These are phyloP conservation scores for Acanthamoeba lenticulata DNA, from an alignment of 208 protist species.

Conservation along the genomic window DNA sequence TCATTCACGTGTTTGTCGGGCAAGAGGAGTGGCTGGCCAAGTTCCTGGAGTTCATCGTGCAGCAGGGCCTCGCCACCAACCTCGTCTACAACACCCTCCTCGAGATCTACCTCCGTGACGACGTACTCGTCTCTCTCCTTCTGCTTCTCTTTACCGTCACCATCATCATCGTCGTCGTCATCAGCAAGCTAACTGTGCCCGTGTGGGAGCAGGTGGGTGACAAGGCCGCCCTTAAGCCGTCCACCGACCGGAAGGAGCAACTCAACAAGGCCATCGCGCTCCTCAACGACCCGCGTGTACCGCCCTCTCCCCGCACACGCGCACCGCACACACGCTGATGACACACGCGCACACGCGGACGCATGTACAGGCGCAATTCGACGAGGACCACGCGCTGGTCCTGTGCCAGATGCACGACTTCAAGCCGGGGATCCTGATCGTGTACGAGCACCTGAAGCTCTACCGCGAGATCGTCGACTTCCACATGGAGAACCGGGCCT, in stretches of 20 bases:
- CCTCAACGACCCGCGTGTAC: slow-evolving; percentile 47
- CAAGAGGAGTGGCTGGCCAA: slow-evolving; percentile 90
- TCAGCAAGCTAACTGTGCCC: too few species aligned
- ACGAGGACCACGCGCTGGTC: slow-evolving; percentile 92
- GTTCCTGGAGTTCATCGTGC: slow-evolving; percentile 92
- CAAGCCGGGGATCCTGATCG: slow-evolving; percentile 90
- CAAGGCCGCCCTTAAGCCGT: background rate
- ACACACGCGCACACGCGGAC: too few species aligned
- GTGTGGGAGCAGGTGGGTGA: background rate
- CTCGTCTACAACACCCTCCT: slow-evolving; percentile 95
- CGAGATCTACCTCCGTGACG: slow-evolving; percentile 93
- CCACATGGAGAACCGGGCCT: slow-evolving; percentile 90
- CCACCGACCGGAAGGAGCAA: background rate
- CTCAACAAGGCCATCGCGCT: slow-evolving; percentile 47
- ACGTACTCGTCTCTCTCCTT: too few species aligned
- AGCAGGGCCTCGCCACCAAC: slow-evolving; percentile 78
- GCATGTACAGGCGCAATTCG: slow-evolving; percentile 87
- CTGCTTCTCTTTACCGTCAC: too few species aligned
- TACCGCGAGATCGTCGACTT: slow-evolving; percentile 91
- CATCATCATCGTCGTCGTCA: too few species aligned
- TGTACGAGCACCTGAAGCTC: slow-evolving; percentile 90
- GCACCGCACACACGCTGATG: too few species aligned
- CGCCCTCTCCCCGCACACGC: background rate
- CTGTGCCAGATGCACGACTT: slow-evolving; percentile 92
- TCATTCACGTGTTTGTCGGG: slow-evolving; percentile 94